phyloP scores from a whole-genome alignment of 352 stramenopile species.

The Peronospora belbahrii region DNA sequence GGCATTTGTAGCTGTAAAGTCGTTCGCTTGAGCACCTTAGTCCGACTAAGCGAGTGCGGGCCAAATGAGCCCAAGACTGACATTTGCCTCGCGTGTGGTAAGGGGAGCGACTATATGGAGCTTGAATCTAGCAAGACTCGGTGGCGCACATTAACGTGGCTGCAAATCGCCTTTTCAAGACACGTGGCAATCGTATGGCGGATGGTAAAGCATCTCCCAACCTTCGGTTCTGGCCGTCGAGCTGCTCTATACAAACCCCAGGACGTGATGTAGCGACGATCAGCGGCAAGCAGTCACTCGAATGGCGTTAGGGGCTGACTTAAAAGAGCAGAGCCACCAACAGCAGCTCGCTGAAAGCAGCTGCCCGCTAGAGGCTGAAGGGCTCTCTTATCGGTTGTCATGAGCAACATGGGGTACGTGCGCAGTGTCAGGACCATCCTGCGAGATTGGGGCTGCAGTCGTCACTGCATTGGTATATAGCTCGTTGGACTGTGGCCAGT shows the following conservation, averaged over 20 bases:
- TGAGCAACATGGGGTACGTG: slow-evolving; percentile 20
- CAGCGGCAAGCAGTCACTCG: slow-evolving; percentile 7
- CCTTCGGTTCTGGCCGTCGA: slow-evolving; percentile 24
- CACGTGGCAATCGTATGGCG: slow-evolving; percentile 14
- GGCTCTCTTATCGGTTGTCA: slow-evolving; percentile 20
- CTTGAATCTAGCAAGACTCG: slow-evolving; percentile 8
- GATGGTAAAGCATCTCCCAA: slow-evolving; percentile 13
- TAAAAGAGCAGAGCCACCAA: slow-evolving; percentile 9
- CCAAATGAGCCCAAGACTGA: neutral
- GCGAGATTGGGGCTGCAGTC: slow-evolving; percentile 11
- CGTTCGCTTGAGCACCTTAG: slow-evolving; percentile 1
- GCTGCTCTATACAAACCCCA: slow-evolving; percentile 23
- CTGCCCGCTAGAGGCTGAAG: slow-evolving; percentile 8
- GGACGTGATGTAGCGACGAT: slow-evolving; percentile 12
- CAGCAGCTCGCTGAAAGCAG: slow-evolving; percentile 21
- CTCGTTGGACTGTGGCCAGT: too few species aligned
- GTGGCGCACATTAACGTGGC: slow-evolving; percentile 4
- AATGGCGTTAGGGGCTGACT: slow-evolving; percentile 11
- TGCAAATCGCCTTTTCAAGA: neutral
- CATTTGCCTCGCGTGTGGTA: neutral
- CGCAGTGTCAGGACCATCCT: slow-evolving; percentile 16
- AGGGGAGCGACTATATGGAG: slow-evolving; percentile 12
- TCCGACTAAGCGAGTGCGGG: slow-evolving; percentile 3
- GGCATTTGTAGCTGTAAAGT: neutral
- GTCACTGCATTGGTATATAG: slow-evolving; percentile 9